Evolutionary conservation across 2,329 filamentous ascomycete genomes (phyloP).

Genomic region (Aspergillus sp.): DNA sequence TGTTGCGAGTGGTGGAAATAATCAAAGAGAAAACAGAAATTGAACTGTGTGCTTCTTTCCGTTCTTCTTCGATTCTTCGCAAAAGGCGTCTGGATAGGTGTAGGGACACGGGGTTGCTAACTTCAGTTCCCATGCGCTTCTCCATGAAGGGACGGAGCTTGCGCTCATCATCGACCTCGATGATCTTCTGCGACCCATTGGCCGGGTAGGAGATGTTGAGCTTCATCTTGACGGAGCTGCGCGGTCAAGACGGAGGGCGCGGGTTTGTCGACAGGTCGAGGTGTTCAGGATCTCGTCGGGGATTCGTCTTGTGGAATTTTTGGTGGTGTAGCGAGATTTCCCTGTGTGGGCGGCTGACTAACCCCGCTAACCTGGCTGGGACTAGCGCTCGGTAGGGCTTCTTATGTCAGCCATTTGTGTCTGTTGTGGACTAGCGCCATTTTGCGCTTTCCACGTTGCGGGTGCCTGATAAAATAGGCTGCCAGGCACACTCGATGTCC

Average conservation of each 20-base stretch:
- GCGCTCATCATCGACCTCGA: conserved; percentile 99
- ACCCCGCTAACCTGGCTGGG: conserved; percentile 29
- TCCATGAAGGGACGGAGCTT: conserved; percentile 99
- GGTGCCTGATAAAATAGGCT: not conserved
- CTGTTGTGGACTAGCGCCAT: not conserved
- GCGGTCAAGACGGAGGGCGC: conserved; percentile 49
- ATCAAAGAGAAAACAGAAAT: not conserved
- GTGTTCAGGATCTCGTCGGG: conserved; percentile 36
- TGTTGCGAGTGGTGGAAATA: conserved; percentile 8
- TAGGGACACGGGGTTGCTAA: conserved; percentile 32
- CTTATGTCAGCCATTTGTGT: conserved; percentile 22
- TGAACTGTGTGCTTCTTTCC: conserved; percentile 1
- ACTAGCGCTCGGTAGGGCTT: conserved; percentile 23
- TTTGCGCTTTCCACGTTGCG: not conserved
- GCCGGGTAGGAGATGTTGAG: conserved; percentile 85
- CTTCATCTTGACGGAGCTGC: conserved; percentile 66
- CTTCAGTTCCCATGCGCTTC: conserved; percentile 73
- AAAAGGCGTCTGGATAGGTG: conserved; percentile 4
- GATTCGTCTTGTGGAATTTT: conserved; percentile 39
- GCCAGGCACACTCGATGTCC: not conserved
- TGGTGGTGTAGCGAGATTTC: conserved; percentile 41
- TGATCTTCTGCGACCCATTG: conserved; percentile 99
- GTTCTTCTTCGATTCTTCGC: conserved; percentile 1
- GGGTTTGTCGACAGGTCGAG: conserved; percentile 42
- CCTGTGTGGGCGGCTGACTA: conserved; percentile 41